Evolutionary conservation across 768 basidiomycete species (phyloP), one percentile per base, ranked within the genome.

Genomic region (Rhizopogon vinicolor): DNA sequence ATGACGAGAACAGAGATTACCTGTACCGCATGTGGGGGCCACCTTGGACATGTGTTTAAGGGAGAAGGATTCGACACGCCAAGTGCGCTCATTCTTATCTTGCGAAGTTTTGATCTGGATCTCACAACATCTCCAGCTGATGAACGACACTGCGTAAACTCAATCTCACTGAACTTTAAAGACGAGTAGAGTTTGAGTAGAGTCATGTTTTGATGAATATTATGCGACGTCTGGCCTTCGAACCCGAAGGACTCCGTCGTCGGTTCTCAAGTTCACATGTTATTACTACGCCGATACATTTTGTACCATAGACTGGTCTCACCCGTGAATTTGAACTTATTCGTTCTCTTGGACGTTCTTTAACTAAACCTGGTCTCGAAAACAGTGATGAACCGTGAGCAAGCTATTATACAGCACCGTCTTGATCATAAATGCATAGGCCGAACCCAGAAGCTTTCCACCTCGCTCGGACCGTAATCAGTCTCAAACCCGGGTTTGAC

Each of bases 1-100:
- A 87, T 82, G 79, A 72, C 73, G 7, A 82, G 94, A 48, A 93
- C 75, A 16, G 94, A 97, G 74, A 96, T 98, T 44, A 87, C 83
- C 28, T 96, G 93, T 65, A 79, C 91, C 16, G 89, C 91, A 2
- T 96, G 94, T 64, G 93, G 91, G 8, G 93, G 94, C 1, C 95
- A 98, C 68, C 78, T 98, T 5, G 95, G 95, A 4, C 94, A 98
- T 66, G 90, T 98, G 41, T 98, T 98, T 82, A 90, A 91, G 65
- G 93, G 93, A 39, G 94, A 96, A 71, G 87, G 88, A 2, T 93
- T 81, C 71, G 54, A 72, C 5, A 92, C 85, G 0, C 92, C 92
- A 3, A 92, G 90, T 87, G 66, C 39, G 86, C 73, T 33, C 12
- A 6, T 18, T 44, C 53, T 41, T 55, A 22, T 41, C 18, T 18